Evolutionary conservation across 1,284 basidiomycete species (phyloP), one percentile per base, ranked within the genome.

Genomic region (Rhodotorula sp.): DNA sequence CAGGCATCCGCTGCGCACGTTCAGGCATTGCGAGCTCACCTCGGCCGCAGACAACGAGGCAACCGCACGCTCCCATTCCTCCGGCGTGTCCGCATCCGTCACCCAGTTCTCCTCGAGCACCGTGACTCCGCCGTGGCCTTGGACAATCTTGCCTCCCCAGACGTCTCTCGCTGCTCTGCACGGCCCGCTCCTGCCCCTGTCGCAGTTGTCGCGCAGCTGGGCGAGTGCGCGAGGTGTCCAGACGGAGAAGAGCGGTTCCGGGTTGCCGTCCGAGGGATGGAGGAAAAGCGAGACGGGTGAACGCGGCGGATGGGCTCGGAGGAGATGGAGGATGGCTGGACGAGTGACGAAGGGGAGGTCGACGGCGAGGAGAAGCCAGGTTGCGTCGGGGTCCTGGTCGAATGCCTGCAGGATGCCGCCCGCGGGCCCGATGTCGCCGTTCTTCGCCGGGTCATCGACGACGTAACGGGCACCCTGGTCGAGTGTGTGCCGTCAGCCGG

Each of bases 351-450:
- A 64, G 40, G 63, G 63, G 9, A 64, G 40, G 56, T 64, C 63
- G 56, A 64, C 63, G 30, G 63, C 63, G 37, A 64, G 56, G 56
- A 64, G 31, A 24, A 64, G 63, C 63, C 63, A 64, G 22, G 63
- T 64, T 20, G 63, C 50, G 15, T 20, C 34, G 1, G 56, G 56
- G 24, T 34, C 28, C 6, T 28, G 15, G 22, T 37, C 26, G 16
- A 40, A 52, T 4, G 63, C 63, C 40, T 59, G 50, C 0, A 64
- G 55, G 50, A 64, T 64, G 11, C 63, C 63, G 24, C 50, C 26
- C 5, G 63, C 63, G 15, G 63, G 63, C 2, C 63, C 63, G 24
- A 64, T 64, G 56, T 64, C 63, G 22, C 62, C 62, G 26, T 64
- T 44, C 34, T 8, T 40, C 5, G 10, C 37, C 37, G 54, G 63